phyloP scores from a whole-genome alignment of 2,329 filamentous ascomycete genomes.

The Purpureocillium lavendulum region DNA sequence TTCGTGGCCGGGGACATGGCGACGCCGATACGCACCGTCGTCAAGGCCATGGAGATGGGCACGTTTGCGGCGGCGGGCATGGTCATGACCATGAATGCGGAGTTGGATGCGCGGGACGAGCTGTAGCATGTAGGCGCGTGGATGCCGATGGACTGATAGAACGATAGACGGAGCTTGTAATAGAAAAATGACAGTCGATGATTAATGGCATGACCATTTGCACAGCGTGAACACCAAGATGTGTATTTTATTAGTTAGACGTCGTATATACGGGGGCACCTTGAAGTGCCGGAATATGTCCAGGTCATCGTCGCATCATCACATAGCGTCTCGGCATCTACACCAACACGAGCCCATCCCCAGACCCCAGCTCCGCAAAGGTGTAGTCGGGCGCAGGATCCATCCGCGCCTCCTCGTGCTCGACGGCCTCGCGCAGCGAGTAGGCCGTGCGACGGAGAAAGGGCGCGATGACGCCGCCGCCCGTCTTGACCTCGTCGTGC shows the following conservation, averaged over 20 bases:
- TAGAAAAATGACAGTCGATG: no score
- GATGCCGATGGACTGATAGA: constrained; percentile 2
- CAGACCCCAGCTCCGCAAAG: constrained; percentile 47
- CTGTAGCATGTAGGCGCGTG: constrained; percentile 2
- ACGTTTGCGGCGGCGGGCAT: constrained; percentile 17
- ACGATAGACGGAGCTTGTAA: constrained; percentile 5
- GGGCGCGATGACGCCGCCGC: constrained; percentile 46
- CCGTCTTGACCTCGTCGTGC: constrained; percentile 56
- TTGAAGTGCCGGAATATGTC: no score
- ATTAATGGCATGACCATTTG: no score
- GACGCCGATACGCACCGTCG: constrained; percentile 18
- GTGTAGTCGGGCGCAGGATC: constrained; percentile 28
- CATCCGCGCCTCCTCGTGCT: constrained; percentile 22
- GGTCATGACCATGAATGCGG: constrained; percentile 15
- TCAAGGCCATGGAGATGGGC: constrained; percentile 20
- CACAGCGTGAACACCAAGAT: no score
- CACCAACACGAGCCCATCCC: constrained; percentile 42
- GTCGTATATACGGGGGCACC: no score
- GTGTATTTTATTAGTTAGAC: no score
- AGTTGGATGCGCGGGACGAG: constrained; percentile 18
- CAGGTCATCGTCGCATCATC: no score
- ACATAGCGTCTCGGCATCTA: constrained; percentile 12
- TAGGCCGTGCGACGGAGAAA: constrained; percentile 38
- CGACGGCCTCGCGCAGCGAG: constrained; percentile 31
- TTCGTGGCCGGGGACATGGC: constrained; percentile 45